Percentiles rank a stretch among this genome's conserved stretches.
Evolutionary conservation across 1,284 basidiomycete species (phyloP).

Genomic region (Apiotrichum veenhuisii): DNA sequence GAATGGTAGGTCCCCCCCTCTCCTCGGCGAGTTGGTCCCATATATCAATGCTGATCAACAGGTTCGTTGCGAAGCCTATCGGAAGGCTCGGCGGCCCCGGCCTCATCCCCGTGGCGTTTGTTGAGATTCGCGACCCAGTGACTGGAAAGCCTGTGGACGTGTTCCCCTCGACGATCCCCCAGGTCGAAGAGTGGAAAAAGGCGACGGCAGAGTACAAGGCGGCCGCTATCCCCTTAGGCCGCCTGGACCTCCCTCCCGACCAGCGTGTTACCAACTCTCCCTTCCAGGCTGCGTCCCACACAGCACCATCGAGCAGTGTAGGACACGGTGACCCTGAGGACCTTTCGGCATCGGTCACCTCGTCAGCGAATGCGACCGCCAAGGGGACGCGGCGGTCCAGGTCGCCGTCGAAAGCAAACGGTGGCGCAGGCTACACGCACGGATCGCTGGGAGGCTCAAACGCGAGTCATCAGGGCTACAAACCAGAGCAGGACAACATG

Average conservation of each 20-base stretch:
- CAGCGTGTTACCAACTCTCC: slow-evolving; percentile 41
- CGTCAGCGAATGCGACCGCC: slow-evolving; percentile 11
- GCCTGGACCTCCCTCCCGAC: slow-evolving; percentile 65
- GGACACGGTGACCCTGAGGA: neutral
- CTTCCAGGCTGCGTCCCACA: slow-evolving; percentile 17
- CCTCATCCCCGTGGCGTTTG: slow-evolving; percentile 92
- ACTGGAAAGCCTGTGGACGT: slow-evolving; percentile 70
- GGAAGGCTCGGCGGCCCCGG: slow-evolving; percentile 90
- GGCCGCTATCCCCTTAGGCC: slow-evolving; percentile 88
- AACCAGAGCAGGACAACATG: slow-evolving; percentile 40
- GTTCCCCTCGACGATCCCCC: slow-evolving; percentile 74
- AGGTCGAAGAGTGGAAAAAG: slow-evolving; percentile 97
- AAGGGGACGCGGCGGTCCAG: slow-evolving; percentile 9
- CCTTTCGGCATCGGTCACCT: neutral
- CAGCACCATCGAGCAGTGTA: neutral
- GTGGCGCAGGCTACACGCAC: neutral
- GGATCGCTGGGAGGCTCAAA: neutral
- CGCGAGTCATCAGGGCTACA: slow-evolving; percentile 23
- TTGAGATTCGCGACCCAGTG: slow-evolving; percentile 87
- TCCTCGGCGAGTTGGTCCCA: neutral
- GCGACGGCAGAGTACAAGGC: slow-evolving; percentile 94
- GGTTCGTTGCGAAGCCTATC: slow-evolving; percentile 79
- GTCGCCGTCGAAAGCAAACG: neutral
- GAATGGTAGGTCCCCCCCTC: slow-evolving; percentile 45
- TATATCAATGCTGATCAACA: slow-evolving; percentile 22